phyloP scores from a whole-genome alignment of 805 yeast genomes.

The Dipodascopsis uninucleata region DNA sequence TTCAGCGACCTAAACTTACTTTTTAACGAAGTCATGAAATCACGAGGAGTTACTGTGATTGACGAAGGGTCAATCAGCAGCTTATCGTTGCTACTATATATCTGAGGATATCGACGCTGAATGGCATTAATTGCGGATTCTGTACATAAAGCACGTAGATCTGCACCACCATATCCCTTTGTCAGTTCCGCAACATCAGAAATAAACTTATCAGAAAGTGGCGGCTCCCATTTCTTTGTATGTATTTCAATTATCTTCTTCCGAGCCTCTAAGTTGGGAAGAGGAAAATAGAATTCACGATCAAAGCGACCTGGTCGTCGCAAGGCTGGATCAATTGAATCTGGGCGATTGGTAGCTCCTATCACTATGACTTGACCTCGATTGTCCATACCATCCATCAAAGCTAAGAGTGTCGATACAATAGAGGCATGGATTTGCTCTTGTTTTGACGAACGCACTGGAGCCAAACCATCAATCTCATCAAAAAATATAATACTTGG shows the following conservation, averaged over 20 bases:
- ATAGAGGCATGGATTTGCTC: slow-evolving; percentile 98
- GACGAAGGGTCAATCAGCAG: slow-evolving; percentile 65
- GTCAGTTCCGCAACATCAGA: slow-evolving; percentile 71
- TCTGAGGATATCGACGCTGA: slow-evolving; percentile 90
- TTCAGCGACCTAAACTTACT: too few relatives aligned
- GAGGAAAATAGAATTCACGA: slow-evolving; percentile 91
- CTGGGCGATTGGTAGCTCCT: slow-evolving; percentile 98
- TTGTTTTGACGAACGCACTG: slow-evolving; percentile 94
- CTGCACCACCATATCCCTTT: slow-evolving; percentile 98
- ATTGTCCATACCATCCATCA: slow-evolving; percentile 99
- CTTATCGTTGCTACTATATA: slow-evolving; percentile 71
- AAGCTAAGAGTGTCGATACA: slow-evolving; percentile 87
- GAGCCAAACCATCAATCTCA: slow-evolving; percentile 90
- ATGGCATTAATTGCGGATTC: slow-evolving; percentile 92
- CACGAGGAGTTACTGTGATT: slow-evolving; percentile 72
- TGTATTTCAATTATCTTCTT: slow-evolving; percentile 77
- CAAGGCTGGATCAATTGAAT: slow-evolving; percentile 96
- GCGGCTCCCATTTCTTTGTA: slow-evolving; percentile 84
- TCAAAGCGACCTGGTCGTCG: slow-evolving; percentile 97
- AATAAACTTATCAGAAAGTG: slow-evolving; percentile 54
- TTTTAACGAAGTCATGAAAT: slow-evolving; percentile 79
- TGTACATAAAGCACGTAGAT: slow-evolving; percentile 86
- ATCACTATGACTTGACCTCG: slow-evolving; percentile 97
- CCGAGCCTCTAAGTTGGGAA: slow-evolving; percentile 80
- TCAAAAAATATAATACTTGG: slow-evolving; percentile 96